phyloP scores from a whole-genome alignment of 805 yeast genomes.

The Saccharomyces paradoxus region DNA sequence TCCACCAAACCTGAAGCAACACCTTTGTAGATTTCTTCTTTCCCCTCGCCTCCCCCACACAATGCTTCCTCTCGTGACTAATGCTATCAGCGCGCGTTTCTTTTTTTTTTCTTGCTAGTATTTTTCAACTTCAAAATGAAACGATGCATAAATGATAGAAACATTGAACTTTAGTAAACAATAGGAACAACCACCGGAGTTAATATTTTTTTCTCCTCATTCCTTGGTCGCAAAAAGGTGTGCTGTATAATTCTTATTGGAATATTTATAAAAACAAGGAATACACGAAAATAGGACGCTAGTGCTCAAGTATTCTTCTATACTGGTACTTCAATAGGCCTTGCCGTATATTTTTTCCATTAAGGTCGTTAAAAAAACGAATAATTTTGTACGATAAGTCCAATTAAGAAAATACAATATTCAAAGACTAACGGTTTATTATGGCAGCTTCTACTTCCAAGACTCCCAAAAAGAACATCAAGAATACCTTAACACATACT shows the following conservation, averaged over 20 bases:
- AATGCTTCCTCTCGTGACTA: background rate
- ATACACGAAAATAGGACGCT: background rate
- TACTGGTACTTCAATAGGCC: background rate
- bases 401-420: background rate
- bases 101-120: background rate
- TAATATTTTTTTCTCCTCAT: background rate
- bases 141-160: background rate
- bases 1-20: background rate
- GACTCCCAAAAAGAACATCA: background rate
- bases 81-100: background rate
- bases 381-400: background rate
- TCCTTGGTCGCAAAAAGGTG: background rate
- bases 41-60: background rate
- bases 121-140: background rate
- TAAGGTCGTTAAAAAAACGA: background rate
- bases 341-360: background rate
- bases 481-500: conserved; percentile 7
- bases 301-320: background rate
- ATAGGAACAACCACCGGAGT: background rate
- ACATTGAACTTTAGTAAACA: background rate
- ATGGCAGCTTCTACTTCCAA: background rate
- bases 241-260: background rate
- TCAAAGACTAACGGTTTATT: background rate
- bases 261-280: background rate
- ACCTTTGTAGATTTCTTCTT: background rate